These are phyloP conservation scores for Quercus phellos DNA, from an alignment of 331 rosid species.

Conservation along the genomic window DNA sequence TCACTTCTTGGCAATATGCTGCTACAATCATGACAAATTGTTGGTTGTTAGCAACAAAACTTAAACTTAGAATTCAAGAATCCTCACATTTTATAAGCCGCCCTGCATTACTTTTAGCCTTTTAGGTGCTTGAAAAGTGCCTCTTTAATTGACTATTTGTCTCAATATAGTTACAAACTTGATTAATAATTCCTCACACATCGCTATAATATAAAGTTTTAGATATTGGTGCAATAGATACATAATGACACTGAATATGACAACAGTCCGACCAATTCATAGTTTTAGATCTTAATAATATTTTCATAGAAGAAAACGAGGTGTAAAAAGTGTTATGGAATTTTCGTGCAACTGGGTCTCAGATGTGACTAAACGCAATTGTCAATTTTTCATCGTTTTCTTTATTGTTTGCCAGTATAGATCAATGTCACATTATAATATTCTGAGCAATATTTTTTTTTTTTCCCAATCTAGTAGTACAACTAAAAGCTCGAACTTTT, in stretches of 20 bases:
- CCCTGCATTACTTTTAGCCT: no score
- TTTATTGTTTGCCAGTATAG: not conserved
- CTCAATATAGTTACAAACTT: no score
- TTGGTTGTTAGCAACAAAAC: no score
- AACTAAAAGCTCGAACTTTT: constrained; percentile 21
- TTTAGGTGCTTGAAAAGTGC: no score
- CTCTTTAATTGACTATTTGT: no score
- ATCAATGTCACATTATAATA: not conserved
- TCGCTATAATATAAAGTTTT: no score
- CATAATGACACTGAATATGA: not conserved
- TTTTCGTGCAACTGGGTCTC: not conserved
- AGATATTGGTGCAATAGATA: not conserved
- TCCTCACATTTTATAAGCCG: no score
- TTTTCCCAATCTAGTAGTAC: not conserved
- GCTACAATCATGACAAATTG: no score
- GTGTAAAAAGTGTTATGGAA: not conserved
- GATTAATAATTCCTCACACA: no score
- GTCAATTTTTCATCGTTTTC: not conserved
- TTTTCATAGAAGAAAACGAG: not conserved
- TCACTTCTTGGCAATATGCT: no score
- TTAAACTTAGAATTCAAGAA: no score
- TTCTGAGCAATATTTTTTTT: not conserved
- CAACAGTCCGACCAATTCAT: not conserved
- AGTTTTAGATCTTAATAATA: not conserved
- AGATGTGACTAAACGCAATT: not conserved